phyloP scores from a whole-genome alignment of 768 basidiomycete species.

The Coprinopsis cinerea region DNA sequence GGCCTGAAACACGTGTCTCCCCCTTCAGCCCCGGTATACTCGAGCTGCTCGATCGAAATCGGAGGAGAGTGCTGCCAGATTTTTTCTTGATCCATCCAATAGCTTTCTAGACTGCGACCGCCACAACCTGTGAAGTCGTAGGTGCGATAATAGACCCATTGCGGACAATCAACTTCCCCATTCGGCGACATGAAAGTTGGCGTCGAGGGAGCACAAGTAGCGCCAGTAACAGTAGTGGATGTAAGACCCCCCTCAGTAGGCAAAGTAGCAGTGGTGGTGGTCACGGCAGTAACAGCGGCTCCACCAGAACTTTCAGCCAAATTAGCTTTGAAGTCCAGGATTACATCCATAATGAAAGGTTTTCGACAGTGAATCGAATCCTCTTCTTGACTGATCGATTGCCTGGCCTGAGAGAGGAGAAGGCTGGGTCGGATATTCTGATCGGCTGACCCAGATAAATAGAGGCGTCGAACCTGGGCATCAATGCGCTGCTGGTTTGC shows the following conservation, averaged over 20 bases:
- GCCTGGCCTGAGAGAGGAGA: conserved; percentile 24
- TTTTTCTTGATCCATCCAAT: conserved; percentile 31
- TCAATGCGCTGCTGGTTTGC: neutral
- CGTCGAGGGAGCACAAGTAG: conserved; percentile 7
- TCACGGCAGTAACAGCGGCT: conserved; percentile 21
- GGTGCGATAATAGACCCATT: conserved; percentile 8
- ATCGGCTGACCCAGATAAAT: neutral
- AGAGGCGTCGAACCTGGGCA: neutral
- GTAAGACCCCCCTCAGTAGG: no score
- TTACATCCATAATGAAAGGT: conserved; percentile 41
- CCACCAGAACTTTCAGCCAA: conserved; percentile 21
- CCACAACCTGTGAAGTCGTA: conserved; percentile 23
- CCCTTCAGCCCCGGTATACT: neutral
- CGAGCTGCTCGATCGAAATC: no score
- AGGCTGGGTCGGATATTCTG: conserved; percentile 7
- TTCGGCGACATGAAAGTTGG: neutral
- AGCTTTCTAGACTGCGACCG: conserved; percentile 26
- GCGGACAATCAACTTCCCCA: neutral
- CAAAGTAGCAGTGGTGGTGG: no score
- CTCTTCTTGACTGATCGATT: conserved; percentile 22
- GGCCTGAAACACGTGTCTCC: neutral
- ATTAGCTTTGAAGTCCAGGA: conserved; percentile 34
- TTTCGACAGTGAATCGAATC: conserved; percentile 22
- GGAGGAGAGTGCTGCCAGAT: conserved; percentile 16
- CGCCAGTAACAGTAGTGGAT: no score